Conservation (phyloP, 331 rosid species). For the Saraca asoca region DNA sequence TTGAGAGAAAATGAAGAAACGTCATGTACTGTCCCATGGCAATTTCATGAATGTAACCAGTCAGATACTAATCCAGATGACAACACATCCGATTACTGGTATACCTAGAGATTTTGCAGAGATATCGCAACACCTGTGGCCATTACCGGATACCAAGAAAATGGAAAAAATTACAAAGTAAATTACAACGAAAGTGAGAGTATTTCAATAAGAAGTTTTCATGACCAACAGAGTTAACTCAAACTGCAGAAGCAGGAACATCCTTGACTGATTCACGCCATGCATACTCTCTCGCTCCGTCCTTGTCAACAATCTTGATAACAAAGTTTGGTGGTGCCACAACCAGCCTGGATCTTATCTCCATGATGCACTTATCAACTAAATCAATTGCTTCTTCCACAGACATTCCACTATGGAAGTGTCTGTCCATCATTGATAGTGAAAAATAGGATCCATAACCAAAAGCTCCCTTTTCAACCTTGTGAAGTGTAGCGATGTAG, state of each 20-base stretch:
- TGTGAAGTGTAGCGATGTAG: slow-evolving; percentile 96
- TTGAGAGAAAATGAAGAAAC: background rate
- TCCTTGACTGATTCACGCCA: slow-evolving; percentile 81
- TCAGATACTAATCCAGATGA: slow-evolving; percentile 20
- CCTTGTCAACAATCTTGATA: slow-evolving; percentile 91
- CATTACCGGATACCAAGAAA: background rate
- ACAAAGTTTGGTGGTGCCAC: slow-evolving; percentile 94
- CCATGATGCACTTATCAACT: slow-evolving; percentile 63
- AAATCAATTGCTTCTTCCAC: slow-evolving; percentile 58
- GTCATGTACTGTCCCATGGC: background rate
- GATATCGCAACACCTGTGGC: background rate
- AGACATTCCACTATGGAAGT: slow-evolving; percentile 83
- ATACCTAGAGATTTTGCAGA: background rate
- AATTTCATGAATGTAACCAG: background rate
- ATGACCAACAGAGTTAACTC: slow-evolving; percentile 19
- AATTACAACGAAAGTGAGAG: background rate
- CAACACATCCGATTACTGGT: background rate
- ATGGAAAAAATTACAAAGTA: background rate
- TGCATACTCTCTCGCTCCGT: slow-evolving; percentile 87
- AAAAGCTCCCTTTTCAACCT: slow-evolving; percentile 96
- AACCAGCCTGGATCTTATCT: slow-evolving; percentile 76
- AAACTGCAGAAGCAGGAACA: slow-evolving; percentile 43
- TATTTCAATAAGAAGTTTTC: background rate
- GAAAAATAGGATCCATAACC: slow-evolving; percentile 94
- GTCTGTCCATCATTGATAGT: slow-evolving; percentile 92